A percentile compares a stretch with the other conserved stretches of the same genome.
Conservation (phyloP, 768 basidiomycete species). For the Podaxis rugospora region DNA sequence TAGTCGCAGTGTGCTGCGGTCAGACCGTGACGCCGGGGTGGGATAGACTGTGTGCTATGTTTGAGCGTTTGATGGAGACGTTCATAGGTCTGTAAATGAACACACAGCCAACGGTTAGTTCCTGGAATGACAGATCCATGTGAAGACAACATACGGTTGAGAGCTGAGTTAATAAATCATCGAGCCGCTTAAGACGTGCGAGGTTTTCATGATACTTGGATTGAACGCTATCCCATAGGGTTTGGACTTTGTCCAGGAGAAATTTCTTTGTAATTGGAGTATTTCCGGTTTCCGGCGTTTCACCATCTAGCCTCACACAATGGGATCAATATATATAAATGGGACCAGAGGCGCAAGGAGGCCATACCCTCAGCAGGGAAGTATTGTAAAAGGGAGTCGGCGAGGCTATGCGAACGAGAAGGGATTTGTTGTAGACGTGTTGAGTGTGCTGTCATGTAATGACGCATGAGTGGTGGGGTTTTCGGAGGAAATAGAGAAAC, state of each 20-base stretch:
- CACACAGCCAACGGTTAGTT: neutral
- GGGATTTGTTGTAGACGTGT: neutral
- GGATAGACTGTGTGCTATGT: conserved; percentile 23
- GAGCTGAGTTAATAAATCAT: neutral
- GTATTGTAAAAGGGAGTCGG: neutral
- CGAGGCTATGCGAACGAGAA: neutral
- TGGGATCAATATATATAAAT: neutral
- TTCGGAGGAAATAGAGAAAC: neutral
- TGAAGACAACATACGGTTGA: neutral
- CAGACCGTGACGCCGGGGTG: conserved; percentile 20
- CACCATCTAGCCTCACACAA: neutral
- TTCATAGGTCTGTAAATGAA: neutral
- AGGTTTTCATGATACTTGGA: neutral
- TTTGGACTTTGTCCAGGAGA: neutral
- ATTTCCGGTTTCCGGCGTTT: neutral
- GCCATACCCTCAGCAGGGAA: neutral
- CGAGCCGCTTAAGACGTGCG: neutral
- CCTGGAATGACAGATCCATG: neutral
- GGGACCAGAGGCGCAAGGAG: neutral
- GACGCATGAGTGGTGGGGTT: neutral
- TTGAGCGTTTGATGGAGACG: conserved; percentile 24
- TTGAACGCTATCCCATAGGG: neutral
- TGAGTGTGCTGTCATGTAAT: neutral
- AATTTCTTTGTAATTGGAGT: neutral
- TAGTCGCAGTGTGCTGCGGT: conserved; percentile 34